phyloP scores from a whole-genome alignment of 148 eudicot species.

The Limonium bicolor region DNA sequence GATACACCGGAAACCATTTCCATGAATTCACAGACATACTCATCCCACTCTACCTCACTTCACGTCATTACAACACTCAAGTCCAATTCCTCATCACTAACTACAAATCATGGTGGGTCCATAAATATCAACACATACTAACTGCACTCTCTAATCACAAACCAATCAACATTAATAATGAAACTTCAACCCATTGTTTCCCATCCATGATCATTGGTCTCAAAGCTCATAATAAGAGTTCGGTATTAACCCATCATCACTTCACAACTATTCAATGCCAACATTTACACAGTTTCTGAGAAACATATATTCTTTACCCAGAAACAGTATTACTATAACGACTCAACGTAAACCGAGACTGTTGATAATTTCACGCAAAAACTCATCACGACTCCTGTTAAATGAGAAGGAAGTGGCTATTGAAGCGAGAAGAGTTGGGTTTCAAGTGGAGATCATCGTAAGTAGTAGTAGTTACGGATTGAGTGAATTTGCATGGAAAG shows the following conservation, averaged over 20 bases:
- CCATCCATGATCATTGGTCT: conserved; percentile 34
- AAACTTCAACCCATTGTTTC: conserved; percentile 31
- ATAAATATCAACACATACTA: conserved; percentile 16
- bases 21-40: conserved; percentile 19
- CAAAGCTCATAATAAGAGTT: conserved; percentile 21
- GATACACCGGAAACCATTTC: conserved; percentile 19
- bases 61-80: conserved; percentile 8
- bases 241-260: conserved; percentile 12
- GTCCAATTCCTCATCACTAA: conserved; percentile 32
- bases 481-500: conserved; percentile 15
- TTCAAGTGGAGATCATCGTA: conserved; percentile 26
- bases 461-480: conserved; percentile 12
- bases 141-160: conserved; percentile 30
- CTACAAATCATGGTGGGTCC: conserved; percentile 15
- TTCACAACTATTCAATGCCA: conserved; percentile 11
- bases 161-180: conserved; percentile 22
- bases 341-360: conserved; percentile 23
- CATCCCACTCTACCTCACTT: conserved; percentile 18
- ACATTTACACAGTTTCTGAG: conserved; percentile 25
- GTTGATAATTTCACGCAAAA: conserved; percentile 29
- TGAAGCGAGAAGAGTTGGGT: conserved; percentile 23
- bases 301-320: conserved; percentile 21
- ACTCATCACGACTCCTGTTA: conserved; percentile 19
- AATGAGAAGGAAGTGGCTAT: conserved; percentile 22
- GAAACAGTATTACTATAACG: conserved; percentile 1